phyloP scores from a whole-genome alignment of 805 yeast species.

The Barnettozyma californica region DNA sequence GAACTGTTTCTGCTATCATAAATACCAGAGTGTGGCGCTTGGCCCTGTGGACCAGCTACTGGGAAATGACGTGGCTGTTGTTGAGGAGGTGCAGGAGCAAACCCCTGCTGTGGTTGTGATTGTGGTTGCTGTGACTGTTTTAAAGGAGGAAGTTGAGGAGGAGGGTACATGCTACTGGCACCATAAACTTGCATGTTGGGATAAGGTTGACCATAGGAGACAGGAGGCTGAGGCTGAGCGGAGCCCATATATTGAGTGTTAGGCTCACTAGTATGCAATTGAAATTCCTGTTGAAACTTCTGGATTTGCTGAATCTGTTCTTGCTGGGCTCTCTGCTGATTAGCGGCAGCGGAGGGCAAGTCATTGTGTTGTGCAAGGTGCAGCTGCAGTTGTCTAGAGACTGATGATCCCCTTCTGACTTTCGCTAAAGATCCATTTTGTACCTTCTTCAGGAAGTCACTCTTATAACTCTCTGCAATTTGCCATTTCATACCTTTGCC shows the following conservation, averaged over 20 bases:
- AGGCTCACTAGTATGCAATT: constrained; percentile 12
- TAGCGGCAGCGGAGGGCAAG: constrained; percentile 29
- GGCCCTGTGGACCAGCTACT: not conserved
- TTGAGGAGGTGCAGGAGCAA: constrained; percentile 3
- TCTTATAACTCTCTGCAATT: constrained; percentile 76
- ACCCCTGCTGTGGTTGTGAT: not conserved
- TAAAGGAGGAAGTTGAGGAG: constrained; percentile 18
- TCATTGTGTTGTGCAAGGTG: constrained; percentile 49
- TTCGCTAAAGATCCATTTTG: constrained; percentile 70
- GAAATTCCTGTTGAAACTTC: constrained; percentile 19
- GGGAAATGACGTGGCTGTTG: constrained; percentile 3
- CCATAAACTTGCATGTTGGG: constrained; percentile 7
- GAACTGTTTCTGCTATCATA: not conserved
- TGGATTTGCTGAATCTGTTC: constrained; percentile 30
- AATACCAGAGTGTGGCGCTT: not conserved
- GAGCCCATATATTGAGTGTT: constrained; percentile 16
- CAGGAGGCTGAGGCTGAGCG: constrained; percentile 7
- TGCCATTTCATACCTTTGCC: constrained; percentile 99
- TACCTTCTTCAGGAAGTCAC: constrained; percentile 79
- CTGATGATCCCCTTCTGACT: constrained; percentile 74
- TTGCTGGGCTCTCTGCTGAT: constrained; percentile 28
- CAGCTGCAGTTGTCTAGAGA: constrained; percentile 71
- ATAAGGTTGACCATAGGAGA: constrained; percentile 3
- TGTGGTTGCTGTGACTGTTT: constrained; percentile 8
- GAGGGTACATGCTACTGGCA: constrained; percentile 3